Base-by-base conservation (phyloP, 495 filamentous ascomycete species). In the Lasiosphaeria ovina region DNA sequence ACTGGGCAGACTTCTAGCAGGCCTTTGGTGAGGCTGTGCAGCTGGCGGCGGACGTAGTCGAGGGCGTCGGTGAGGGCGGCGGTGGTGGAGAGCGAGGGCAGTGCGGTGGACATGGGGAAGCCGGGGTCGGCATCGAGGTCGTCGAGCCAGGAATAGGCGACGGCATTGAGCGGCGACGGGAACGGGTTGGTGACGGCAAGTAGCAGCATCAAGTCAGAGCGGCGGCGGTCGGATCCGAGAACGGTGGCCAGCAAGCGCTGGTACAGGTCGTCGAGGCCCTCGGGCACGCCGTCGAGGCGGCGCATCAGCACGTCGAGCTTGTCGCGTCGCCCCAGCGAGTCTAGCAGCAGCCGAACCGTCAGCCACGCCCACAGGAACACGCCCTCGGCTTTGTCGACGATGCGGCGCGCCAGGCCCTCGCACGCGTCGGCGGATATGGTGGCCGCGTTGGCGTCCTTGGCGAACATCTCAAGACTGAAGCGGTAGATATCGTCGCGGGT, bases 321-420 rank as follows among this genome's bases (percentile, higher is more conserved):
- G 40, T 56, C 59, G 33, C 32, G 17, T 3, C 53, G 52, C 8
- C 10, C 44, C 0, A 56, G 9, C 12, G 47, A 44, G 33, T 54
- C 47, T 6, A 62, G 44, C 0, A 62, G 54, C 17, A 35, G 35
- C 16, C 49, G 36, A 1, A 62, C 60, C 7, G 66, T 59, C 1
- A 74, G 54, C 6, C 64, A 57, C 31, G 62, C 70, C 72, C 68
- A 72, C 16, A 72, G 62, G 48, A 72, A 74, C 0, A 74, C 68
- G 36, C 72, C 70, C 31, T 72, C 60, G n/a, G 72, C 58, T 51
- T 50, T 70, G 4, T 60, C 14, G 12, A 61, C 55, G 16, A 71
- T 64, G 4, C 38, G 8, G 12, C 40, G 11, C 6, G 53, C 62
- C 3, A 70, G n/a, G 9, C 33, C 36, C 3, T 52, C 16, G 16